Evolutionary conservation across 768 basidiomycete genomes (phyloP).

Genomic region (Lactifluus piperatus): DNA sequence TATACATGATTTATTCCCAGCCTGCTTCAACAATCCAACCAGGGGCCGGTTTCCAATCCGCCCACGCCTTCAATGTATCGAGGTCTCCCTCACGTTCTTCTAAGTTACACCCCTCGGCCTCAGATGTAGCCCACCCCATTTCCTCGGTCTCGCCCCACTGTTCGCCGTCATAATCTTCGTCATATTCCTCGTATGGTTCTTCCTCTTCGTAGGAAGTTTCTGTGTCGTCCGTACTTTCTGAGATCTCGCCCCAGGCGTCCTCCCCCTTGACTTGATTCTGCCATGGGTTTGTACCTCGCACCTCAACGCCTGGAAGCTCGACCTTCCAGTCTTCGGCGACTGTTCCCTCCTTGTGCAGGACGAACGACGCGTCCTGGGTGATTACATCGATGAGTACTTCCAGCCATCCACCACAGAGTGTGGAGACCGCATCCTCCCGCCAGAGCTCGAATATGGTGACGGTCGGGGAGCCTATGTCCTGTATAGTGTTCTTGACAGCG

Average conservation of each 20-base stretch:
- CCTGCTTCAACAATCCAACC: neutral
- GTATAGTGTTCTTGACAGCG: constrained; percentile 44
- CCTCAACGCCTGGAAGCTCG: constrained; percentile 22
- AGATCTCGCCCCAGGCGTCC: constrained; percentile 8
- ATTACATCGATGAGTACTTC: constrained; percentile 43
- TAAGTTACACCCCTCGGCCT: neutral
- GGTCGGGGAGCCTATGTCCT: constrained; percentile 39
- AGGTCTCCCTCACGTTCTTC: neutral
- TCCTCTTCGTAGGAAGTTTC: neutral
- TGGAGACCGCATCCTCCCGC: constrained; percentile 38
- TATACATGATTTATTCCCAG: neutral
- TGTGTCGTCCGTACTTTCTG: neutral
- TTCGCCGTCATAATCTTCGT: neutral
- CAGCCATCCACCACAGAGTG: constrained; percentile 53
- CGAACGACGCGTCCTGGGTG: constrained; percentile 24
- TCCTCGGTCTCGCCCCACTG: neutral
- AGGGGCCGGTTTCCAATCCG: neutral
- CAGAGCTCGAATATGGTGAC: constrained; percentile 38
- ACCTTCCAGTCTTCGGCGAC: constrained; percentile 20
- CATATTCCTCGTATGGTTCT: neutral
- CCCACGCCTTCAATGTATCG: neutral
- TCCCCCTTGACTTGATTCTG: neutral
- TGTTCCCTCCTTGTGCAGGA: constrained; percentile 4
- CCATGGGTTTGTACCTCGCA: constrained; percentile 15
- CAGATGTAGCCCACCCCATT: neutral